These are phyloP conservation scores for Phialemoniopsis sp. DNA, from an alignment of 2,329 filamentous ascomycete species.

Conservation along the genomic window DNA sequence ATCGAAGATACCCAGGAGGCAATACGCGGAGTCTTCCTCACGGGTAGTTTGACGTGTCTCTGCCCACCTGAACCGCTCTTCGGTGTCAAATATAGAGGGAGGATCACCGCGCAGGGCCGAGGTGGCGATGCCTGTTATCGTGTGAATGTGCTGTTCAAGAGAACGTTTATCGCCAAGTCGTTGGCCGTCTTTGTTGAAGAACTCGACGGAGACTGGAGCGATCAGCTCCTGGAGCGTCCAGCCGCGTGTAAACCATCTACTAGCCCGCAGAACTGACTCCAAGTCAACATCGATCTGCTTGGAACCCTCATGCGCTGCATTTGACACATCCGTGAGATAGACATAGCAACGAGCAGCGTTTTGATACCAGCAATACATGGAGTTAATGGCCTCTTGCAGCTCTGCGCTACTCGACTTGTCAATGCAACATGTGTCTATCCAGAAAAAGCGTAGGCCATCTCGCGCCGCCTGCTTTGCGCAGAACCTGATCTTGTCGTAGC, in stretches of 20 bases:
- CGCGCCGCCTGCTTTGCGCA: background rate
- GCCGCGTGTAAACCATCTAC: constrained; percentile 9
- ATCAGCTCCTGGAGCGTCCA: constrained; percentile 15
- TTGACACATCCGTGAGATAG: constrained; percentile 6
- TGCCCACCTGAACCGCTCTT: constrained; percentile 17
- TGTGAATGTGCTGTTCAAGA: constrained; percentile 13
- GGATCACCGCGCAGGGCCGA: constrained; percentile 9
- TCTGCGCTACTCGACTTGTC: constrained; percentile 5
- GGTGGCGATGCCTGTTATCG: constrained; percentile 15
- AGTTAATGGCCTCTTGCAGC: constrained; percentile 5
- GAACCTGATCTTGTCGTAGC: constrained; percentile 7
- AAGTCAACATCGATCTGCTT: too few species aligned
- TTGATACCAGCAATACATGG: constrained; percentile 10
- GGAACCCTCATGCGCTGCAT: background rate
- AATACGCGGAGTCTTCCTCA: constrained; percentile 17
- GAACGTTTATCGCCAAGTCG: constrained; percentile 17
- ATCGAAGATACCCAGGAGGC: constrained; percentile 15
- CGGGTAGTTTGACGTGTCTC: constrained; percentile 12
- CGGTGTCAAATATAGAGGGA: constrained; percentile 11
- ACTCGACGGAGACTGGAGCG: constrained; percentile 18
- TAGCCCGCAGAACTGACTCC: background rate
- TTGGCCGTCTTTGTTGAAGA: constrained; percentile 15
- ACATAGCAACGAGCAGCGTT: constrained; percentile 3
- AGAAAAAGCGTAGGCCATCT: constrained; percentile 3
- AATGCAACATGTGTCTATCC: constrained; percentile 12